These are phyloP conservation scores for Fusarium piperis DNA, from an alignment of 2,329 filamentous ascomycete species.

Conservation along the genomic window DNA sequence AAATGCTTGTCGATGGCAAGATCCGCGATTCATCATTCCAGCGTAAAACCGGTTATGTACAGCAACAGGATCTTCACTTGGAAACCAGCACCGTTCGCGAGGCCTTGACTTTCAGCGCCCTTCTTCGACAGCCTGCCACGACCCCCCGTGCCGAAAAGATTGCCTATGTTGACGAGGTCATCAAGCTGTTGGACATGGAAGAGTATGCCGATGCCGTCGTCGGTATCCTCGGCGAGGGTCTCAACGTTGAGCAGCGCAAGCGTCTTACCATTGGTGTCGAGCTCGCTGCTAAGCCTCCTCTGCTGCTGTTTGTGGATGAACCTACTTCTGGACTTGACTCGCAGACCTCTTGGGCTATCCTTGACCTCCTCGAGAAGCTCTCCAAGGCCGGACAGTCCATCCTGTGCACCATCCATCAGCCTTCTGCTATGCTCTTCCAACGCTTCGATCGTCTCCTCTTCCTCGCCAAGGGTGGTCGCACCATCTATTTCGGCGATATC, in stretches of 20 bases:
- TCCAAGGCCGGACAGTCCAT: conserved; percentile 61
- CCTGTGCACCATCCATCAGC: conserved; percentile 64
- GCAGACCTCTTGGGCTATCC: conserved; percentile 75
- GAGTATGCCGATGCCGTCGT: conserved; percentile 71
- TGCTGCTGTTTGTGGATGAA: conserved; percentile 68
- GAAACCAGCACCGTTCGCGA: conserved; percentile 58
- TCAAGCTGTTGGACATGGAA: conserved; percentile 68
- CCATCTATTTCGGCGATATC: conserved; percentile 42
- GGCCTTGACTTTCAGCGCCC: conserved; percentile 81
- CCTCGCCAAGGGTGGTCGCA: conserved; percentile 40
- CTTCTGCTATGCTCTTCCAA: conserved; percentile 50
- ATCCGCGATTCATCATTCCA: conserved; percentile 74
- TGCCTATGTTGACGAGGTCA: conserved; percentile 81
- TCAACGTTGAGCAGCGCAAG: conserved; percentile 69
- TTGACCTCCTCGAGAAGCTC: conserved; percentile 74
- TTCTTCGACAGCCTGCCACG: conserved; percentile 79
- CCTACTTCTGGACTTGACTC: conserved; percentile 66
- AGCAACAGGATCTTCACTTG: conserved; percentile 68
- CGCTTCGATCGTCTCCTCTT: conserved; percentile 68
- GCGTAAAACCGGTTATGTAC: conserved; percentile 76
- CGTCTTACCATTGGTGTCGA: conserved; percentile 67
- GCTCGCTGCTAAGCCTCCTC: conserved; percentile 61
- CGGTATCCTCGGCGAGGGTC: conserved; percentile 65
- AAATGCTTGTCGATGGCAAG: conserved; percentile 76
- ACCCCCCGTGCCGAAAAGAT: conserved; percentile 76